Base-by-base conservation (phyloP, 257 asterid species). In the Galeopsis tetrahit region DNA sequence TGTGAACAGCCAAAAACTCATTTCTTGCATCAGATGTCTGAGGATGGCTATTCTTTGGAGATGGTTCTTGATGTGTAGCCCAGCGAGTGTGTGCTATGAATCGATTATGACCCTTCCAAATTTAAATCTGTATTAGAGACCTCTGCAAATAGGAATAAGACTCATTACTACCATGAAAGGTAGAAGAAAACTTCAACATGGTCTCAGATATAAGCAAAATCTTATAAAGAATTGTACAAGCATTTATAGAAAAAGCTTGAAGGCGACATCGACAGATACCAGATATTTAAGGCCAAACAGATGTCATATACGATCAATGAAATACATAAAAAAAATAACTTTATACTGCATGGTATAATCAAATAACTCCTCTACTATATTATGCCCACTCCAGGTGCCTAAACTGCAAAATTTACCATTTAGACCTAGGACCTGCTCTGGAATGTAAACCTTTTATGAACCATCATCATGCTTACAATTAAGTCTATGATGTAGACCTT, bases 51-150 rank as follows among this genome's bases (percentile, higher is more conserved):
- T 95, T 95, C 78, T 87, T 87, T n/a, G 98, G 97, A 76, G 99
- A 89, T 64, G 98, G 99, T 80, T 84, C 97, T 69, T 98, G 98
- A 76, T 95, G 99, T 42, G 99, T 95, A 53, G 99, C 99, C 99
- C 99, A 95, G 10, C 99, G 91, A 43, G 99, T 95, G 80, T 95
- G 99, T 39, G 99, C 97, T 74, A 95, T 95, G 99, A 78, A 69
- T 74, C 32, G 85, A 73, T 78, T 87, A 95, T 42, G 97, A 83
- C 85, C 88, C 96, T 77, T 92, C 94, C 82, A 95, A 81, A 74
- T 95, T 88, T 73, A 95, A 80, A 67, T 88, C 87, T 3, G 87
- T 87, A 61, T 86, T 88, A 66, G 89, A 88, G 72, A 87, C 97
- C 33, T 92, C 99, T 95, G 92, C 43, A 77, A 76, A 78, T 43